Base-by-base conservation (phyloP, 1,139 yeast genomes). In the Lodderomyces orthopsilosis region DNA sequence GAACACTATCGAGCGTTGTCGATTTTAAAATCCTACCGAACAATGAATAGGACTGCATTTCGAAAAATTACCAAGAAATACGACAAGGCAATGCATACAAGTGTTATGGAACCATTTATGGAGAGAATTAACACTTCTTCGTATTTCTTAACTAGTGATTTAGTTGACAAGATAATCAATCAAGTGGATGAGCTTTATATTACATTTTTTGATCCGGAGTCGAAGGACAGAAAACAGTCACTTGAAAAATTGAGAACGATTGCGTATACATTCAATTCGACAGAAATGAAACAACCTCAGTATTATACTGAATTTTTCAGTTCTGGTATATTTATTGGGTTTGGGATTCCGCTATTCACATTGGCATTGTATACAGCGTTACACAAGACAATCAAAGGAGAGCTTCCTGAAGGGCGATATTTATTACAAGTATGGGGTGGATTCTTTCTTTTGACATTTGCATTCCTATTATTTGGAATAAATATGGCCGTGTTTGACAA, bases 341-440 rank as follows among this genome's bases (percentile, higher is more conserved):
- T 85, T 12, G 78, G 90, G 0, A 39, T 86, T 1, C 94, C 96
- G 1, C 63, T 87, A 23, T 65, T 83, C 23, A 57, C 72, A 1
- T 68, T 81, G 37, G 82, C 79, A 0, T 45, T 83, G 3, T 77
- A 75, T 45, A 50, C 59, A 2, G 91, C 83, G 0, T 52, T 83
- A 1, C 56, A 63, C 41, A 68, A 65, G 40, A 66, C 80, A 0
- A 35, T 74, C 7, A 55, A 55, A 33, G 61, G 62, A 1, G 59
- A 62, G 2, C 58, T 77, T 13, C 77, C 79, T 1, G 83, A 78
- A 49, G 86, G 82, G 0, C 66, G 64, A 39, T 83, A 65, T 47
- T 58, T 91, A 46, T 63, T 93, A 39, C 98, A 94, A 56, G 74
- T 93, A 4, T 93, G 96, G 96, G 97, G 84, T 5, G 98, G 98